Conservation (phyloP, 208 protist genomes). For the Acanthamoeba castellanii region DNA sequence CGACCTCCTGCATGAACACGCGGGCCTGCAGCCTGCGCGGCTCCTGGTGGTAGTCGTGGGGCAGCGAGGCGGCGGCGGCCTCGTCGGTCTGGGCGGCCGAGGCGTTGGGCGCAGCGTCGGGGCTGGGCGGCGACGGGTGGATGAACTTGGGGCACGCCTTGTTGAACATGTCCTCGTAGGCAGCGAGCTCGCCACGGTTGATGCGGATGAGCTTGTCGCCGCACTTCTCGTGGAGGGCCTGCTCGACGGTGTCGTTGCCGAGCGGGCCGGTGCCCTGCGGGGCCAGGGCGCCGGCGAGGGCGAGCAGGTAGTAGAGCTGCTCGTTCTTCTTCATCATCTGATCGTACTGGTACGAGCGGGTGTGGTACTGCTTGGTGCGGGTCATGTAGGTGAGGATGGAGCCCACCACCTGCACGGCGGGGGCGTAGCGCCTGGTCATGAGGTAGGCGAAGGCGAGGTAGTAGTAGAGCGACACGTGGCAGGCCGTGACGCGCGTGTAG, state of each 20-base stretch:
- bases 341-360: slow-evolving; percentile 87
- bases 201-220: slow-evolving; percentile 87
- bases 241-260: slow-evolving; percentile 85
- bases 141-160: slow-evolving; percentile 89
- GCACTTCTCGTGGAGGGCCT: slow-evolving; percentile 84
- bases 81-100: background rate
- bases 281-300: slow-evolving; percentile 84
- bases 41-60: slow-evolving; percentile 65
- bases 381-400: slow-evolving; percentile 88
- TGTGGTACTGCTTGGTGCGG: slow-evolving; percentile 86
- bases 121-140: slow-evolving; percentile 65
- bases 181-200: slow-evolving; percentile 80
- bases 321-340: slow-evolving; percentile 89
- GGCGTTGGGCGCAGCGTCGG: slow-evolving; percentile 58
- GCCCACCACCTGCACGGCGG: slow-evolving; percentile 85
- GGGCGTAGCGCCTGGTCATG: slow-evolving; percentile 90
- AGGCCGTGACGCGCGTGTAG: slow-evolving; percentile 88
- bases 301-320: slow-evolving; percentile 89
- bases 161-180: slow-evolving; percentile 87
- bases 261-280: slow-evolving; percentile 84
- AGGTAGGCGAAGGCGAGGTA: slow-evolving; percentile 91
- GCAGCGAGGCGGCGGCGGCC: background rate
- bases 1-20: slow-evolving; percentile 88
- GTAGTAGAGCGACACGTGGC: slow-evolving; percentile 91
- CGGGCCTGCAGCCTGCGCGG: slow-evolving; percentile 79